A percentile compares a stretch with the other conserved stretches of the same genome.
Evolutionary conservation across 371 early-diverging fungal species (phyloP).

Genomic region (Conidiobolus coronatus): DNA sequence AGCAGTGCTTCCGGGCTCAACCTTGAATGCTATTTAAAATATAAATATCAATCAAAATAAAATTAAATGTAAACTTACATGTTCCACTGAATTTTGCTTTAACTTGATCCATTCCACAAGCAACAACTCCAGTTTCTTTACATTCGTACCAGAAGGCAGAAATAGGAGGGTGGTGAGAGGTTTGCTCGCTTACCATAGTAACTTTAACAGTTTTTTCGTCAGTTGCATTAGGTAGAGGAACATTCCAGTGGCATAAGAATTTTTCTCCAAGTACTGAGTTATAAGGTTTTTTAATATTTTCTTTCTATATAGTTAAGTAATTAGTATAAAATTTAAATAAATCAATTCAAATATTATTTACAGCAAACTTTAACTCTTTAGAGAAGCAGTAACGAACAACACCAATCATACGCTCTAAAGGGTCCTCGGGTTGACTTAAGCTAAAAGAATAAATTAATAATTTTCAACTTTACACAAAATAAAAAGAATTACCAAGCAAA

Average conservation of each 20-base stretch:
- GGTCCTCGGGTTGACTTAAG: slow-evolving; percentile 27
- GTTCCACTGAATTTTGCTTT: slow-evolving; percentile 27
- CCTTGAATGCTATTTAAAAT: slow-evolving; percentile 14
- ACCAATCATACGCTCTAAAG: slow-evolving; percentile 33
- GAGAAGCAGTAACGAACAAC: slow-evolving; percentile 40
- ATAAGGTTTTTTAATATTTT: slow-evolving; percentile 24
- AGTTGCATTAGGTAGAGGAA: slow-evolving; percentile 7
- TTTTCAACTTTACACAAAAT: background rate
- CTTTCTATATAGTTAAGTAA: slow-evolving; percentile 5
- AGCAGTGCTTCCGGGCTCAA: slow-evolving; percentile 22
- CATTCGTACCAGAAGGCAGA: slow-evolving; percentile 27
- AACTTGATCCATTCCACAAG: slow-evolving; percentile 26
- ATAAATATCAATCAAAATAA: background rate
- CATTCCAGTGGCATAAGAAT: slow-evolving; percentile 28
- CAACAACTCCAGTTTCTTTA: slow-evolving; percentile 19
- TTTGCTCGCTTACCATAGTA: slow-evolving; percentile 27
- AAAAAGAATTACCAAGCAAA: slow-evolving; percentile 19
- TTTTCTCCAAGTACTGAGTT: slow-evolving; percentile 33
- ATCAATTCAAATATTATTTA: slow-evolving; percentile 4
- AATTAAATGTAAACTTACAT: slow-evolving; percentile 5
- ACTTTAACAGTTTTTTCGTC: slow-evolving; percentile 8
- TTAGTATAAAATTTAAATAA: background rate
- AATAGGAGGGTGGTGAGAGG: slow-evolving; percentile 35
- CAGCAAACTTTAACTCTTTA: slow-evolving; percentile 34
- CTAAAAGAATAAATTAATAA: slow-evolving; percentile 8